Evolutionary conservation across 257 asterid species (phyloP).

Genomic region (Eustoma russellianum): DNA sequence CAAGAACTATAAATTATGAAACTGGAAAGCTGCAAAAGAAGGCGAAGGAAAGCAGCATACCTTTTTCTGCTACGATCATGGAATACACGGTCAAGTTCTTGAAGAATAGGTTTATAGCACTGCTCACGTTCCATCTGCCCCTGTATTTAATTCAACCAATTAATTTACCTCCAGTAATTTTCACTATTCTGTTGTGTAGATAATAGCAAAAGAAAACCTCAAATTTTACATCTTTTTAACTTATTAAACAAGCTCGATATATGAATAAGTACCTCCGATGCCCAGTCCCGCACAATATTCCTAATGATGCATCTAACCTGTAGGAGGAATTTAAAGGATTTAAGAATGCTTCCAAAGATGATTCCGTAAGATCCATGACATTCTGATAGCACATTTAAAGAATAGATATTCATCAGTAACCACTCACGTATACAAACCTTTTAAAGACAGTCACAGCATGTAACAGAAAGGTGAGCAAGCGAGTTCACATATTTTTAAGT

Average conservation of each 20-base stretch:
- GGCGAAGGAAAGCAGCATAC: slow-evolving; percentile 18
- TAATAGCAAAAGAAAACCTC: not conserved
- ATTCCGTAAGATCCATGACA: no score
- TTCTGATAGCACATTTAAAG: no score
- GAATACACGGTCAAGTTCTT: slow-evolving; percentile 68
- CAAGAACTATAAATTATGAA: no score
- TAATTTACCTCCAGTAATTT: not conserved
- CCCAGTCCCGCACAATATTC: slow-evolving; percentile 98
- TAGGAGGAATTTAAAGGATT: not conserved
- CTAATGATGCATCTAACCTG: slow-evolving; percentile 96
- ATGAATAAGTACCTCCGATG: slow-evolving; percentile 57
- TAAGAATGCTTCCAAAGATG: no score
- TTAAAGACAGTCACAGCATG: no score
- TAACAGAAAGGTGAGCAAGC: no score
- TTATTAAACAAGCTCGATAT: slow-evolving; percentile 7
- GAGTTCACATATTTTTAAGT: no score
- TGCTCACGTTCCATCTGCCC: slow-evolving; percentile 90
- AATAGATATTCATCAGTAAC: no score
- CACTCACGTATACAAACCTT: no score
- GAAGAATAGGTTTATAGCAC: slow-evolving; percentile 82
- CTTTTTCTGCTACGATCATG: slow-evolving; percentile 54
- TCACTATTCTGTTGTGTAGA: not conserved
- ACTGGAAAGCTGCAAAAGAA: not conserved
- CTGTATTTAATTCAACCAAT: slow-evolving; percentile 21
- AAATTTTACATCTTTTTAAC: slow-evolving; percentile 3